These are phyloP conservation scores for Saccharomyces paradoxus DNA, from an alignment of 805 yeast genomes.

Conservation along the genomic window DNA sequence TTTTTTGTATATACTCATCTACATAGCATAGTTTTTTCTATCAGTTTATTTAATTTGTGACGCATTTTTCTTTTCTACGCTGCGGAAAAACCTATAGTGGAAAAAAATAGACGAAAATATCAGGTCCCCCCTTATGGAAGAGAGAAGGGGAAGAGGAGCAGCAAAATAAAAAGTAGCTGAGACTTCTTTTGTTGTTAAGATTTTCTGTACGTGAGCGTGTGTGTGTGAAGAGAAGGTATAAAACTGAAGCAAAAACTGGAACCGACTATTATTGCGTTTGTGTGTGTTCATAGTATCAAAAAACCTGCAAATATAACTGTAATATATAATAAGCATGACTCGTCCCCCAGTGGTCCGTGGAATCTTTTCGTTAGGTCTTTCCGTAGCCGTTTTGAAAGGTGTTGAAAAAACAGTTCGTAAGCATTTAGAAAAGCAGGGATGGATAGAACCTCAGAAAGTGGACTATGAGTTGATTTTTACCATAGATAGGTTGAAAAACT, in stretches of 20 bases:
- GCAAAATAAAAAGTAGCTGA: background rate
- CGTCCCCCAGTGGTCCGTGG: slow-evolving; percentile 14
- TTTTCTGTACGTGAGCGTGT: background rate
- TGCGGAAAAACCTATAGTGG: background rate
- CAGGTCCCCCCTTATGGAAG: background rate
- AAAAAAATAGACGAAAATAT: background rate
- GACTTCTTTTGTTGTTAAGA: background rate
- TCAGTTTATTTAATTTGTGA: background rate
- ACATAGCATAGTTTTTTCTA: background rate
- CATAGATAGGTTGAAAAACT: background rate
- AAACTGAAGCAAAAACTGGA: too few relatives aligned
- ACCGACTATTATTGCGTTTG: background rate
- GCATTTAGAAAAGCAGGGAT: slow-evolving; percentile 1
- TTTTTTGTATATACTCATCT: background rate
- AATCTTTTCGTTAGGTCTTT: slow-evolving; percentile 11
- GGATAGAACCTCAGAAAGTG: background rate
- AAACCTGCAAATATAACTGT: background rate
- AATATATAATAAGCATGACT: slow-evolving; percentile 7
- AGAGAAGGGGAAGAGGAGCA: background rate
- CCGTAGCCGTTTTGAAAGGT: slow-evolving; percentile 12
- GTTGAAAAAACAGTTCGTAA: slow-evolving; percentile 5
- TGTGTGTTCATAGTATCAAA: background rate
- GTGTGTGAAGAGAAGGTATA: background rate
- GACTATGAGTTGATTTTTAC: background rate
- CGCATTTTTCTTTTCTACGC: background rate